These are phyloP conservation scores for Dictyostelium firmibasis DNA, from an alignment of 78 protist species.

Conservation along the genomic window DNA sequence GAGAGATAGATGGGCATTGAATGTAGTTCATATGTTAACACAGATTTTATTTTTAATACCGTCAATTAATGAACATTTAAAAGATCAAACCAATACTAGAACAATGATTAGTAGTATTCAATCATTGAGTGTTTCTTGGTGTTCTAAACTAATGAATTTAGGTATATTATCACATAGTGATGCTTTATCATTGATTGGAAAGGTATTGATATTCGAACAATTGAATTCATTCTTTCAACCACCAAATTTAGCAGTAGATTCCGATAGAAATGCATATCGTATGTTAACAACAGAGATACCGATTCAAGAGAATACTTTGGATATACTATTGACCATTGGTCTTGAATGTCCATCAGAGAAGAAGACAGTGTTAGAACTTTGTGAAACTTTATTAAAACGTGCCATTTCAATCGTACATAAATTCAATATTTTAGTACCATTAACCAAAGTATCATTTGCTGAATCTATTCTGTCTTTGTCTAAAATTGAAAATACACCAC, in stretches of 20 bases:
- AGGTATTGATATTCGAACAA: constrained; percentile 25
- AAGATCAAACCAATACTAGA: constrained; percentile 12
- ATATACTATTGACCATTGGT: constrained; percentile 1
- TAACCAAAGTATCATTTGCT: not conserved
- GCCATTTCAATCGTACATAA: not conserved
- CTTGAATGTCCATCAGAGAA: not conserved
- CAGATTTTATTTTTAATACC: constrained; percentile 45
- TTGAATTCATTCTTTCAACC: constrained; percentile 24
- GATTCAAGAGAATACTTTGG: constrained; percentile 10
- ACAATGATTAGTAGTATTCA: not conserved
- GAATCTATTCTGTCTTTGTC: not conserved
- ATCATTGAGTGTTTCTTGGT: constrained; percentile 3
- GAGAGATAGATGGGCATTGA: constrained; percentile 37
- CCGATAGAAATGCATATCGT: constrained; percentile 63
- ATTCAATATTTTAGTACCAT: not conserved
- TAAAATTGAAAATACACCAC: constrained; percentile 2
- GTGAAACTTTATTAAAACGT: constrained; percentile 7
- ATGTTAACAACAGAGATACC: constrained; percentile 26
- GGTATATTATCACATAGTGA: not conserved
- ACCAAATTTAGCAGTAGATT: not conserved
- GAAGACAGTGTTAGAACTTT: not conserved
- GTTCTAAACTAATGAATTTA: not conserved
- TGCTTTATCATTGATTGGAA: not conserved
- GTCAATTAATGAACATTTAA: not conserved
- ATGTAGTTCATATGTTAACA: constrained; percentile 21